Conservation (phyloP, 2,329 filamentous ascomycete genomes). For the Penicillium janthinellum region DNA sequence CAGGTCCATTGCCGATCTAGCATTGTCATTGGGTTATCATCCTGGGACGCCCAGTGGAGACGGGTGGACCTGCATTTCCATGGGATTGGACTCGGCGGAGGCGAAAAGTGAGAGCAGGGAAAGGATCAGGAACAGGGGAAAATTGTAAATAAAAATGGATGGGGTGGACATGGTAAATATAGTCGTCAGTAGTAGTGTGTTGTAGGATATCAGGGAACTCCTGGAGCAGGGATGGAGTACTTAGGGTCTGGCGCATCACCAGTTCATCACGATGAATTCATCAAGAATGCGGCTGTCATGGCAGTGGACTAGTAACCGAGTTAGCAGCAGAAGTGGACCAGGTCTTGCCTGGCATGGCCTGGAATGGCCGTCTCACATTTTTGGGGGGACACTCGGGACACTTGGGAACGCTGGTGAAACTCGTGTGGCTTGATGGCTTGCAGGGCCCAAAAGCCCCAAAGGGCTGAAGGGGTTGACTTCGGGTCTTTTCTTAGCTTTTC, state of each 20-base stretch:
- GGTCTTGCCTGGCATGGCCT: neutral
- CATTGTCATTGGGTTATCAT: conserved; percentile 10
- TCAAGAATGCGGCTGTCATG: conserved; percentile 16
- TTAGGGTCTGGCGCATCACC: neutral
- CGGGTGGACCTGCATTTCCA: conserved; percentile 16
- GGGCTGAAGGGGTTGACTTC: neutral
- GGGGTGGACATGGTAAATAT: neutral
- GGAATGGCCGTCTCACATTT: conserved; percentile 26
- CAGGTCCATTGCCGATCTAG: neutral
- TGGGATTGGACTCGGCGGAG: neutral
- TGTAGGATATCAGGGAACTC: neutral
- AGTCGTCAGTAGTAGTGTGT: neutral
- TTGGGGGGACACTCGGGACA: conserved; percentile 15
- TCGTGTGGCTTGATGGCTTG: conserved; percentile 4
- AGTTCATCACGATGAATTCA: neutral
- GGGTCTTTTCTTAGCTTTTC: too few species aligned
- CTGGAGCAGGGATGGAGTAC: neutral
- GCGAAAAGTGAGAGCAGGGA: neutral
- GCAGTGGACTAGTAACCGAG: neutral
- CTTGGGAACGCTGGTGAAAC: conserved; percentile 27
- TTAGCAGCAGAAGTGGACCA: neutral
- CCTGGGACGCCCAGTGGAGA: conserved; percentile 6
- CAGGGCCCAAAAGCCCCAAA: neutral
- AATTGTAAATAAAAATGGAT: too few species aligned
- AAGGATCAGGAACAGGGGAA: neutral